Conservation (phyloP, 2,329 filamentous ascomycete species). For the Neonectria neomacrospora region DNA sequence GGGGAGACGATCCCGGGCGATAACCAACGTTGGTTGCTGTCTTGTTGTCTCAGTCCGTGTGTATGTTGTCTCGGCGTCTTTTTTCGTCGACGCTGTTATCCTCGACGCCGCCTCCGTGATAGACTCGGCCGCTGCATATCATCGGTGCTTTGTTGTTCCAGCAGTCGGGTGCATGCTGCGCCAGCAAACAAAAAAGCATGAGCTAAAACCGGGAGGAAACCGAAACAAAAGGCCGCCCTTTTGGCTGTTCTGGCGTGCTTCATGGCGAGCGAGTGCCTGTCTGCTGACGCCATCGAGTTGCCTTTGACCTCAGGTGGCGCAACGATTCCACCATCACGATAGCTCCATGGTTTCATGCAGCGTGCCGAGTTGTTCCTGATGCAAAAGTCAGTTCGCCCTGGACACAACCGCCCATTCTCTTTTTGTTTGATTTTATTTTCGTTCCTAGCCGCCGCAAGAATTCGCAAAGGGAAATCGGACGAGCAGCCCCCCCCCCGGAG, state of each 20-base stretch:
- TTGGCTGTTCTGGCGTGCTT: conserved; percentile 21
- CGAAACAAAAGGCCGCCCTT: background rate
- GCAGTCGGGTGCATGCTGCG: background rate
- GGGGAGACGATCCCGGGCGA: background rate
- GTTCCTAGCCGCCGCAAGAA: conserved; percentile 3
- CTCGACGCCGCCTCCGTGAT: too few species aligned
- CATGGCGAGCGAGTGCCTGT: conserved; percentile 33
- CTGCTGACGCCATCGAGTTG: conserved; percentile 38
- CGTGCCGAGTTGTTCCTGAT: background rate
- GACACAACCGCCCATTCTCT: too few species aligned
- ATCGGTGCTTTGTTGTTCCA: conserved; percentile 1
- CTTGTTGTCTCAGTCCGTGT: background rate
- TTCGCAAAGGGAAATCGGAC: background rate
- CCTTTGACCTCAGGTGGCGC: conserved; percentile 18
- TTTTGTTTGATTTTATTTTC: background rate
- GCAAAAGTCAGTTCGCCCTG: background rate
- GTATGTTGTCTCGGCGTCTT: conserved; percentile 6
- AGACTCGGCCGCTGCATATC: conserved; percentile 3
- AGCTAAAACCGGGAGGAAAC: conserved; percentile 8
- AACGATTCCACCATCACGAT: conserved; percentile 36
- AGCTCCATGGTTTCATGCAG: conserved; percentile 1
- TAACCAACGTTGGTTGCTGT: conserved; percentile 19
- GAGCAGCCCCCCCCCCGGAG: background rate
- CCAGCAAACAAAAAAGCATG: background rate
- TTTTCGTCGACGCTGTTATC: too few species aligned